Percentiles rank a stretch among this genome's conserved stretches.
These are phyloP conservation scores for Lepidium campestre DNA, from an alignment of 441 rosid species.

Conservation along the genomic window DNA sequence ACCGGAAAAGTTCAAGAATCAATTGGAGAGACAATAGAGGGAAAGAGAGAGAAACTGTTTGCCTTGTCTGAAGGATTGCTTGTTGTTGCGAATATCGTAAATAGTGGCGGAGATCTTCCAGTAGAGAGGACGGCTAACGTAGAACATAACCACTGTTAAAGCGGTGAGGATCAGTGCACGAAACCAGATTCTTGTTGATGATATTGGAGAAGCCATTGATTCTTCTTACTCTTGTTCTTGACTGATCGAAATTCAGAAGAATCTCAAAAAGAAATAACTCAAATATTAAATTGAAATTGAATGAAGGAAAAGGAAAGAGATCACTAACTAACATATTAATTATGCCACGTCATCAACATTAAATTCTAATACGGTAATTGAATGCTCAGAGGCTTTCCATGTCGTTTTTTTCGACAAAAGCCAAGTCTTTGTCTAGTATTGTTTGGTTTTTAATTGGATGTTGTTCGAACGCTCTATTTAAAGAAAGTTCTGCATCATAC, in stretches of 20 bases:
- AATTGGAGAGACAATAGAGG: not conserved
- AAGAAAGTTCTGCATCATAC: too few species aligned
- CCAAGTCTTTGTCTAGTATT: too few species aligned
- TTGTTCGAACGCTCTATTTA: too few species aligned
- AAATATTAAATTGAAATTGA: not conserved
- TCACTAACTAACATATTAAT: not conserved
- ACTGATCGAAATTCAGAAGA: not conserved
- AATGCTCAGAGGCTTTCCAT: too few species aligned
- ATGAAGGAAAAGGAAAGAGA: not conserved
- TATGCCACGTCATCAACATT: slow-evolving; percentile 2
- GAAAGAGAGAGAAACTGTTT: not conserved
- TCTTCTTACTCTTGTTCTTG: not conserved
- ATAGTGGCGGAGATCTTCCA: slow-evolving; percentile 91
- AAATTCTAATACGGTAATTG: not conserved
- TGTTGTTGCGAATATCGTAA: slow-evolving; percentile 82
- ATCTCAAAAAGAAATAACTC: not conserved
- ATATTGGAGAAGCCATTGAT: slow-evolving; percentile 38
- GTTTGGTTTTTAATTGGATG: too few species aligned
- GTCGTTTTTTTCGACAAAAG: too few species aligned
- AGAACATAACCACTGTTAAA: slow-evolving; percentile 45
- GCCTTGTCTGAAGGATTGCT: slow-evolving; percentile 78
- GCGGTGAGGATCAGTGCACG: slow-evolving; percentile 30
- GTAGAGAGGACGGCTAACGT: slow-evolving; percentile 81
- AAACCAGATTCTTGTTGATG: slow-evolving; percentile 38
- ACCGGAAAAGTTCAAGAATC: not conserved